Percentiles rank a stretch among this genome's conserved stretches.
Conservation (phyloP, 2,329 filamentous ascomycete genomes). For the Clonostachys byssicola region DNA sequence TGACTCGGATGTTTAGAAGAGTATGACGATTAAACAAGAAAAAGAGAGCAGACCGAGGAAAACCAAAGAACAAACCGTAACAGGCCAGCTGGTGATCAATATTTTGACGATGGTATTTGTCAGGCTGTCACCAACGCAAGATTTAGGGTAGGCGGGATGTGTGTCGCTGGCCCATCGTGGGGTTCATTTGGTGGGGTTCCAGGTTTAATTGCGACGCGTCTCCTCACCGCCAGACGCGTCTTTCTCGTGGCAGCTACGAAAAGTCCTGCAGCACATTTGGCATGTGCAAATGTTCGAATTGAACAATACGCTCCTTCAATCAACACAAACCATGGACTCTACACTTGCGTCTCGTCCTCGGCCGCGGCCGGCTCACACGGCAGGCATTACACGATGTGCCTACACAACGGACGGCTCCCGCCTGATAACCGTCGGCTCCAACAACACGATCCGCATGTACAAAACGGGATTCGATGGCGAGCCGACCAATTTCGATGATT, state of each 20-base stretch:
- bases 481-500: conserved; percentile 87
- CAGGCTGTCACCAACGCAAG: neutral
- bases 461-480: conserved; percentile 89
- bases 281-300: too few species aligned
- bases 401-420: conserved; percentile 88
- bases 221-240: neutral
- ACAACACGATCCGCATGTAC: conserved; percentile 91
- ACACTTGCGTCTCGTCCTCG: conserved; percentile 40
- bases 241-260: too few species aligned
- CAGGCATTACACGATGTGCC: conserved; percentile 79
- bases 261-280: too few species aligned
- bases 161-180: too few species aligned
- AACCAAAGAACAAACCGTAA: too few species aligned
- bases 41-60: too few species aligned
- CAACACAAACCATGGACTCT: conserved; percentile 19
- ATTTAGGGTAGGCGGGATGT: neutral
- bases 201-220: conserved; percentile 1
- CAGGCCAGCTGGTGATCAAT: neutral
- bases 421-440: conserved; percentile 86
- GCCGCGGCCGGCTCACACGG: conserved; percentile 71
- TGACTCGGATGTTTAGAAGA: conserved; percentile 25
- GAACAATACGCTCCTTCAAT: too few species aligned
- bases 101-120: conserved; percentile 19
- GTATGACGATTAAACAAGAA: too few species aligned
- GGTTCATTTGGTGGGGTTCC: neutral